Base-by-base conservation (phyloP, 495 filamentous ascomycete genomes). In the Neurospora hispaniola region DNA sequence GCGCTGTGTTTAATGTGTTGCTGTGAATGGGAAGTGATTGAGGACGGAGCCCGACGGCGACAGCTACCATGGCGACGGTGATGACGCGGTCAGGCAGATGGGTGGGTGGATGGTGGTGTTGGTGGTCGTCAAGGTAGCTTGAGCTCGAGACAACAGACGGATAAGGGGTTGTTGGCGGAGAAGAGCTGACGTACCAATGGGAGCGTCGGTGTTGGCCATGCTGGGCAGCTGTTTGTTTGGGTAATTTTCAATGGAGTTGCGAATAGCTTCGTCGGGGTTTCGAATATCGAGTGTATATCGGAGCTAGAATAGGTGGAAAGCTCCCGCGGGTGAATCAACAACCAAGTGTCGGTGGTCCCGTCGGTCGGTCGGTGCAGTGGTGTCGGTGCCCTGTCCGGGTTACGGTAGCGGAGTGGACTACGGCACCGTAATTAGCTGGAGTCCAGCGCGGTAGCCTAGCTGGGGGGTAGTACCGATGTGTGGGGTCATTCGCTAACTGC, bases 91-190 rank as follows among this genome's bases (percentile, higher is more conserved):
- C 27, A 62, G 12, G 23, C 14, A 62, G 54, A 4, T 35, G 31
- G 54, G 54, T 62, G 27, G 48, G 23, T 35, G 27, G 27, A 5
- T 35, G 54, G 54, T 62, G 54, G 54, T 35, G 54, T 27, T 62
- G 54, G 54, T 41, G 40, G 40, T 62, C 54, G 54, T 62, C 54
- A 62, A 62, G 54, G 54, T 62, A 62, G 54, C 54, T 31, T 35
- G 27, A 62, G 23, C 23, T 62, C 12, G 27, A 54, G 46, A 54
- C 42, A 43, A 3, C 20, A 1, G 48, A 59, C 27, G 48, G 48
- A 66, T 66, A 66, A 66, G 54, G 54, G 79, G 80, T 35, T 77
- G 80, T 8, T 59, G 20, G 48, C 48, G 48, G 48, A 59, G 48
- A 59, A 20, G 27, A 54, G 75, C 77, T 42, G 66, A 72, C 71